These are phyloP conservation scores for Botrytis porri DNA, from an alignment of 2,329 filamentous ascomycete genomes.

Conservation along the genomic window DNA sequence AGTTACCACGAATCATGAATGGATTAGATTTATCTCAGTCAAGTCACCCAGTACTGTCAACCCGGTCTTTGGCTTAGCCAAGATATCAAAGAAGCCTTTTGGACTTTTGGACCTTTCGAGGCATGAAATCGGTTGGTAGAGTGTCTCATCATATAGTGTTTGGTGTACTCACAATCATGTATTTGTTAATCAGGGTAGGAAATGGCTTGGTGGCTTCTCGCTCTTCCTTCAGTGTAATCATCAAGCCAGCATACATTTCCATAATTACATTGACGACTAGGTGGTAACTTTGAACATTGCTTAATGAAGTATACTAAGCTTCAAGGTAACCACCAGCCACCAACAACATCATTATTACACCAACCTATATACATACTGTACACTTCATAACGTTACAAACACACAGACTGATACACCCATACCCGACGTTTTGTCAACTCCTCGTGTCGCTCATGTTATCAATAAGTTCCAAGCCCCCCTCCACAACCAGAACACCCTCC, in stretches of 20 bases:
- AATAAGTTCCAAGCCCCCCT: not conserved
- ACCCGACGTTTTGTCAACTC: constrained; percentile 2
- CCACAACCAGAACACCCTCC: not conserved
- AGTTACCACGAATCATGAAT: not conserved
- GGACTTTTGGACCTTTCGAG: constrained; percentile 2
- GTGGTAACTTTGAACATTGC: too few relatives aligned
- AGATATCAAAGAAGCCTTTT: constrained; percentile 6
- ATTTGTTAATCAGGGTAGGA: not conserved
- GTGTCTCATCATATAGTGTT: constrained; percentile 11
- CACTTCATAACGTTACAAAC: not conserved
- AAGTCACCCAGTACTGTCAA: constrained; percentile 13
- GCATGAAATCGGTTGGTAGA: not conserved
- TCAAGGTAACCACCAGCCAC: not conserved
- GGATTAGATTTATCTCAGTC: not conserved
- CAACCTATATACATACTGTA: not conserved
- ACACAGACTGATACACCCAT: not conserved
- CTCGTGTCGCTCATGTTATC: constrained; percentile 16
- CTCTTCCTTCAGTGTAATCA: not conserved
- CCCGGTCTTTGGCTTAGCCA: constrained; percentile 21
- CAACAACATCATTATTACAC: not conserved
- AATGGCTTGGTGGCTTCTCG: constrained; percentile 4
- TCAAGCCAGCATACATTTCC: not conserved
- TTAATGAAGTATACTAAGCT: not conserved
- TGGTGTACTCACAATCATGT: not conserved
- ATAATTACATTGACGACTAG: not conserved